phyloP scores from a whole-genome alignment of 1,139 yeast species.

The Suhomyces ambrosiae region DNA sequence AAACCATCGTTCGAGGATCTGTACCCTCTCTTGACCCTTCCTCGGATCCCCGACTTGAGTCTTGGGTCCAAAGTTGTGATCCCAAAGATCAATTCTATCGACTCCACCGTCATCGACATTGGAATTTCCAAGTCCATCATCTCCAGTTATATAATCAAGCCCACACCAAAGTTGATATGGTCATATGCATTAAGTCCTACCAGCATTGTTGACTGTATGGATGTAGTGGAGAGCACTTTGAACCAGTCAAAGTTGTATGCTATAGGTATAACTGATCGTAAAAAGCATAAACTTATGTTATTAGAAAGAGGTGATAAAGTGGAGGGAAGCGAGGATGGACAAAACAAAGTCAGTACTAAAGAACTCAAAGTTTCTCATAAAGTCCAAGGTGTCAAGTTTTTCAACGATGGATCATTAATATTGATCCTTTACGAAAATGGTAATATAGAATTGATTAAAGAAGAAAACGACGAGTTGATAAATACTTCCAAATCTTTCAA shows the following conservation, averaged over 20 bases:
- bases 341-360: constrained; percentile 23
- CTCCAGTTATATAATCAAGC: constrained; percentile 70
- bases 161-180: constrained; percentile 80
- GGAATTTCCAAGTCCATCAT: constrained; percentile 80
- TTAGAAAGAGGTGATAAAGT: constrained; percentile 24
- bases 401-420: constrained; percentile 34
- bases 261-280: constrained; percentile 52
- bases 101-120: constrained; percentile 45
- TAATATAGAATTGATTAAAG: constrained; percentile 34
- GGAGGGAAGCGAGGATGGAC: constrained; percentile 9
- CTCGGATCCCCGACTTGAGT: constrained; percentile 41
- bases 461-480: constrained; percentile 16
- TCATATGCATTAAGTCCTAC: constrained; percentile 71
- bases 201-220: constrained; percentile 49
- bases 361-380: constrained; percentile 23
- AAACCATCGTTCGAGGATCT: constrained; percentile 35
- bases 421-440: constrained; percentile 49
- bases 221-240: constrained; percentile 29
- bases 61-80: constrained; percentile 34
- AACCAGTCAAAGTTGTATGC: constrained; percentile 31
- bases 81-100: constrained; percentile 29
- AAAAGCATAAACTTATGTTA: constrained; percentile 42
- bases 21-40: constrained; percentile 43
- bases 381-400: constrained; percentile 40
- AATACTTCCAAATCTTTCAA: constrained; percentile 9